Percentiles rank a stretch among this genome's conserved stretches.
These are phyloP conservation scores for Sporobolomyces roseus DNA, from an alignment of 768 basidiomycete genomes.

Conservation along the genomic window DNA sequence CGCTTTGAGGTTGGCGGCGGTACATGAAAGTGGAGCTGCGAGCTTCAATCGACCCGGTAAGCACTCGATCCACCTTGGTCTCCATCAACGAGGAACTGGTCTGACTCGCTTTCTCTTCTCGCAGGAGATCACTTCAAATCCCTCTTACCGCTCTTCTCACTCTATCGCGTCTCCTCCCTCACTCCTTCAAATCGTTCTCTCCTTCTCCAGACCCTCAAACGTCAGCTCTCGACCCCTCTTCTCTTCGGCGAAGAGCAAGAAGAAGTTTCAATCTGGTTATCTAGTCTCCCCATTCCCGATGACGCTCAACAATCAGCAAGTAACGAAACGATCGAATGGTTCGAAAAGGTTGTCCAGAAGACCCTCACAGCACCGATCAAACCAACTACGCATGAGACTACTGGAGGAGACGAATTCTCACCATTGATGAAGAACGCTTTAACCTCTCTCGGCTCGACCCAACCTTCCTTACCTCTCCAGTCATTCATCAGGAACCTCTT, in stretches of 20 bases:
- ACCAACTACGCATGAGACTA: not conserved
- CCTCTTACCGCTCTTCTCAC: conserved; percentile 66
- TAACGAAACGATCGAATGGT: conserved; percentile 21
- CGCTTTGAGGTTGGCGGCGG: conserved; percentile 69
- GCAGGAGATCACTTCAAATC: conserved; percentile 55
- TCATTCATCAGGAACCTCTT: conserved; percentile 11
- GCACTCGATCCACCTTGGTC: not conserved
- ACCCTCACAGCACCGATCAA: conserved; percentile 31
- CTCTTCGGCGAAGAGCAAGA: conserved; percentile 60
- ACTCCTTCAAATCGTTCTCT: conserved; percentile 56
- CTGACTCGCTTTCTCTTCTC: not conserved
- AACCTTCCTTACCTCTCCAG: not conserved
- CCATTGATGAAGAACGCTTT: conserved; percentile 16
- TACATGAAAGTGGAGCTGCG: conserved; percentile 63
- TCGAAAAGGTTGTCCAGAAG: conserved; percentile 29
- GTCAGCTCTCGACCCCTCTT: conserved; percentile 66
- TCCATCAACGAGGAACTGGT: not conserved
- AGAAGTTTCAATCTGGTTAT: conserved; percentile 73
- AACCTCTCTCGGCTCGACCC: not conserved
- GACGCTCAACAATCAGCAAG: not conserved
- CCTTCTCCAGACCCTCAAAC: conserved; percentile 59
- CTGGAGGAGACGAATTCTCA: not conserved
- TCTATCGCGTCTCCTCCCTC: conserved; percentile 55
- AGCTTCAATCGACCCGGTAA: conserved; percentile 41
- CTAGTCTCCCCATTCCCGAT: conserved; percentile 56